phyloP scores from a whole-genome alignment of 305 asterid species.

The Fraxinus nigra region DNA sequence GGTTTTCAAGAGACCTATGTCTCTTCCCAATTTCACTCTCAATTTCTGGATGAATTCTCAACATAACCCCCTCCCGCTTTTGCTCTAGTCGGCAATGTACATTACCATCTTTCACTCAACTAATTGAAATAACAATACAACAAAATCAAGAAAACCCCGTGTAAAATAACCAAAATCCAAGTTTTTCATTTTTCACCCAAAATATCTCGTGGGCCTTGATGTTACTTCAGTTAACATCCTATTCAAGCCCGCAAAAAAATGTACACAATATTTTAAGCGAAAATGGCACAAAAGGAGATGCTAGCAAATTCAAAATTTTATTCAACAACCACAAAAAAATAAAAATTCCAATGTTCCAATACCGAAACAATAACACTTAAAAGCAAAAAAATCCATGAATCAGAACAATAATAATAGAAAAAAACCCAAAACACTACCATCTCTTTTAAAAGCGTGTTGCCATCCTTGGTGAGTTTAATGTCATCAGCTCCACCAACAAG shows the following conservation, averaged over 20 bases:
- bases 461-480: conserved; percentile 97
- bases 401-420: not conserved
- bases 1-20: not conserved
- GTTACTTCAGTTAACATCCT: not conserved
- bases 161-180: too few relatives aligned
- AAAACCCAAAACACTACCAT: conserved; percentile 53
- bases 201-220: not conserved
- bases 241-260: not conserved
- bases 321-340: not conserved
- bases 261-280: not conserved
- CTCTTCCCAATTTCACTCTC: not conserved
- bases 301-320: not conserved
- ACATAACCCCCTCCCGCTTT: not conserved
- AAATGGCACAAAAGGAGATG: not conserved
- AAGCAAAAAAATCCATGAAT: not conserved
- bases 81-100: not conserved
- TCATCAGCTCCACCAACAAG: conserved; percentile 99
- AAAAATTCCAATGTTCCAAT: not conserved
- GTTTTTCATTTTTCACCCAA: not conserved
- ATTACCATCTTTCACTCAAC: too few relatives aligned
- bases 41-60: not conserved
- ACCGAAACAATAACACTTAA: not conserved
- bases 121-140: too few relatives aligned
- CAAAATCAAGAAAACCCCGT: too few relatives aligned
- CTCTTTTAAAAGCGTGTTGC: conserved; percentile 88